phyloP scores from a whole-genome alignment of 2,329 filamentous ascomycete genomes.

The Curvularia verruculosa region DNA sequence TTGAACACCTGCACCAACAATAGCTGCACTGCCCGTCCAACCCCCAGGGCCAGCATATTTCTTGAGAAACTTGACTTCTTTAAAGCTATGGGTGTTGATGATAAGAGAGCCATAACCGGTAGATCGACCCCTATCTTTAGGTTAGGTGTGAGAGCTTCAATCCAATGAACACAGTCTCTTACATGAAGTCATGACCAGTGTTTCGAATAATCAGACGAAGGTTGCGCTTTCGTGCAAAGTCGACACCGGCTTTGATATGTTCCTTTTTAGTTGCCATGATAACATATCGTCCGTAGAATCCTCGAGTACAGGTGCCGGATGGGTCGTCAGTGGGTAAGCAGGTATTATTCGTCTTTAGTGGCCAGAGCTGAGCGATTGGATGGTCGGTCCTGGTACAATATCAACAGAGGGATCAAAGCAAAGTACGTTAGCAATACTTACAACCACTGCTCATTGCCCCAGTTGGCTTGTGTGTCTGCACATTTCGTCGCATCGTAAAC shows the following conservation, averaged over 20 bases:
- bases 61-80: conserved; percentile 36
- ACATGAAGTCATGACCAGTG: conserved; percentile 47
- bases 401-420: not conserved
- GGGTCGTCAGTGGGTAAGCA: conserved; percentile 38
- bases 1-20: conserved; percentile 45
- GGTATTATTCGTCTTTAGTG: conserved; percentile 44
- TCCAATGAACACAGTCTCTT: not conserved
- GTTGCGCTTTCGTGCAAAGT: conserved; percentile 42
- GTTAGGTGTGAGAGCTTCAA: not conserved
- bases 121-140: conserved; percentile 35
- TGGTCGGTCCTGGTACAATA: conserved; percentile 35
- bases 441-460: conserved; percentile 41
- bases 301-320: conserved; percentile 35
- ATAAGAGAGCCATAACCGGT: conserved; percentile 44
- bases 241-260: conserved; percentile 44
- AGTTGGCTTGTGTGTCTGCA: conserved; percentile 34
- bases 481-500: conserved; percentile 37
- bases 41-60: conserved; percentile 41
- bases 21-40: conserved; percentile 42
- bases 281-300: conserved; percentile 44
- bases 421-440: conserved; percentile 18
- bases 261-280: conserved; percentile 41
- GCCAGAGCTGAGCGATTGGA: conserved; percentile 42
- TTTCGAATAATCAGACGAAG: conserved; percentile 44
- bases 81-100: conserved; percentile 48